Conservation (phyloP, 2,329 filamentous ascomycete species). For the Fusarium albidum region DNA sequence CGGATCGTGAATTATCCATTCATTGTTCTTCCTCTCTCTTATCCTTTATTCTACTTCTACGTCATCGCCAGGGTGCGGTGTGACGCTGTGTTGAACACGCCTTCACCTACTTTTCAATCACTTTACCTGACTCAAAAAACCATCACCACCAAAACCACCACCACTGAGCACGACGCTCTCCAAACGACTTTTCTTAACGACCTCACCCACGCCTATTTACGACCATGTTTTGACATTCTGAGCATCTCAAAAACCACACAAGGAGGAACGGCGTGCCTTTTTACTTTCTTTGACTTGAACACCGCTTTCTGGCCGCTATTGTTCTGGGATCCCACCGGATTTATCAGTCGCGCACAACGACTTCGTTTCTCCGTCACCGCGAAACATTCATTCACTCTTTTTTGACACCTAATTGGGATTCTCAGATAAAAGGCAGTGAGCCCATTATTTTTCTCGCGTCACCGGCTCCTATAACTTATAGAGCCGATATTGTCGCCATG, state of each 20-base stretch:
- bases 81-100: constrained; percentile 34
- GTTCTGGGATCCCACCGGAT: constrained; percentile 8
- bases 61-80: constrained; percentile 22
- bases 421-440: constrained; percentile 15
- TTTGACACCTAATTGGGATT: constrained; percentile 6
- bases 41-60: constrained; percentile 1
- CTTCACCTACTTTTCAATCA: constrained; percentile 11
- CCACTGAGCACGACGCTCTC: constrained; percentile 18
- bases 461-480: constrained; percentile 17
- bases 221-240: constrained; percentile 35
- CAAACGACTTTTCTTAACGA: constrained; percentile 26
- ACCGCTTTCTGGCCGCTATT: constrained; percentile 18
- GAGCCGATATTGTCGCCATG: constrained; percentile 41
- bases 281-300: constrained; percentile 30
- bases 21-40: constrained; percentile 6
- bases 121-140: constrained; percentile 7
- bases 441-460: constrained; percentile 14
- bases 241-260: constrained; percentile 21
- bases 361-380: constrained; percentile 11
- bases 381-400: constrained; percentile 21
- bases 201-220: constrained; percentile 15
- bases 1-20: constrained; percentile 20
- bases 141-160: constrained; percentile 18
- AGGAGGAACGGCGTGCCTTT: constrained; percentile 32
- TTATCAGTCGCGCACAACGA: constrained; percentile 14